Base-by-base conservation (phyloP, 805 yeast species). In the Alloascoidea africana region DNA sequence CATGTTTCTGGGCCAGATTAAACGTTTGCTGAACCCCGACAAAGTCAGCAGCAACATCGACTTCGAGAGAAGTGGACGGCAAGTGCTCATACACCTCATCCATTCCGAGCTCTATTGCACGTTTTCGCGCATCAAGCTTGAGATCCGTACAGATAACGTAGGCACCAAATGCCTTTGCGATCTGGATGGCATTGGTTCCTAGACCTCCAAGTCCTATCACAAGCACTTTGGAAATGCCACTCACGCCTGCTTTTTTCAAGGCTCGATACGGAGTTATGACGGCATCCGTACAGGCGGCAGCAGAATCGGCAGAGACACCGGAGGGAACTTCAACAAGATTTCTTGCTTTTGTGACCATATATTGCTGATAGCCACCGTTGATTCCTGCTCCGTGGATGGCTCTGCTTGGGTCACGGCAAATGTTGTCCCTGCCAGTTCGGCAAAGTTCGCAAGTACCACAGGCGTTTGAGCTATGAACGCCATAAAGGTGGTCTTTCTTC, bases 71-170 rank as follows among this genome's bases (percentile, higher is more conserved):
- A 2, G 57, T 47, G 3, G 47, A 35, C 37, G 42, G 36, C 4
- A 41, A 18, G 38, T 59, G 59, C 5, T 60, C 55, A 41, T 59
- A 48, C 33, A 60, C 63, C 36, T 60, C 67, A 42, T 56, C 49
- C 3, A 72, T 72, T 1, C 71, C 71, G 18, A 47, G 46, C 13
- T 46, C 42, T 14, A 43, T 37, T 2, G 65, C 70, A 13, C 48
- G 32, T 2, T 42, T 39, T 30, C 42, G 44, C 14, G 52, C 34
- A 4, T 50, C 57, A 5, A 42, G 41, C 44, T 62, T 62, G 11
- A 46, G 37, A 17, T 52, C 56, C 17, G 44, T 40, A 16, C 41
- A 47, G 6, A 41, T 43, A 15, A 44, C 38, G 18, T 40, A 34
- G 14, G 44, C 34, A 30, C 50, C 50, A 37, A 45, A 50, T 3